phyloP scores from a whole-genome alignment of 495 filamentous ascomycete species.

The Penicillium arizonense region DNA sequence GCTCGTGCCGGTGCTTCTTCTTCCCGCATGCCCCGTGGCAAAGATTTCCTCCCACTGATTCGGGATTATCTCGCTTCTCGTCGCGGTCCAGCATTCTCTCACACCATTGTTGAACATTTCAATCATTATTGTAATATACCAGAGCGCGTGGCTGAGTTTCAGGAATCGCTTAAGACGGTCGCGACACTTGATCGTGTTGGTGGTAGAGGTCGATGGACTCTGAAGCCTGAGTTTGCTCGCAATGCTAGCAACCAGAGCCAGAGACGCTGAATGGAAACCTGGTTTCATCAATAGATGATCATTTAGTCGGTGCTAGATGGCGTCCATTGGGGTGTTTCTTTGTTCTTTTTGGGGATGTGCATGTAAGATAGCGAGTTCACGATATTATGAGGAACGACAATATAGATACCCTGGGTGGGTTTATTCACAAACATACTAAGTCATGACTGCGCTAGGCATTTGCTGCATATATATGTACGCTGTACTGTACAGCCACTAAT shows the following conservation, averaged over 20 bases:
- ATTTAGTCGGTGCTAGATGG: too few relatives aligned
- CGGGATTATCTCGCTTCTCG: conserved; percentile 69
- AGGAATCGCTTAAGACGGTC: conserved; percentile 58
- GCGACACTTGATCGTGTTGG: conserved; percentile 52
- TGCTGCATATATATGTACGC: too few relatives aligned
- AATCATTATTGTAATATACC: conserved; percentile 57
- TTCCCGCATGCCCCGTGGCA: conserved; percentile 26
- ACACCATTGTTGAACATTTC: conserved; percentile 80
- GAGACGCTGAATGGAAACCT: neutral
- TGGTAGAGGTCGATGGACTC: conserved; percentile 58
- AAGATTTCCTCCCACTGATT: conserved; percentile 71
- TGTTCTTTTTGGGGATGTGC: neutral
- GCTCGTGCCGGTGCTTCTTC: conserved; percentile 28
- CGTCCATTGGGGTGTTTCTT: neutral
- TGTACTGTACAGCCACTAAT: too few relatives aligned
- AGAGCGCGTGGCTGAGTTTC: conserved; percentile 59
- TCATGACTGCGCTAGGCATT: too few relatives aligned
- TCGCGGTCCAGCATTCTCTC: conserved; percentile 67
- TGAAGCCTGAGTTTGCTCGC: conserved; percentile 57
- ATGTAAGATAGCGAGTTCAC: conserved; percentile 5
- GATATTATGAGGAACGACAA: conserved; percentile 5
- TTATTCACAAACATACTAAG: neutral
- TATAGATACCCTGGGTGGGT: neutral
- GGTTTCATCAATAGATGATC: neutral
- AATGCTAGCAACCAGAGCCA: neutral